These are phyloP conservation scores for Phylloporus sp. DNA, from an alignment of 1,284 basidiomycete species.

Conservation along the genomic window DNA sequence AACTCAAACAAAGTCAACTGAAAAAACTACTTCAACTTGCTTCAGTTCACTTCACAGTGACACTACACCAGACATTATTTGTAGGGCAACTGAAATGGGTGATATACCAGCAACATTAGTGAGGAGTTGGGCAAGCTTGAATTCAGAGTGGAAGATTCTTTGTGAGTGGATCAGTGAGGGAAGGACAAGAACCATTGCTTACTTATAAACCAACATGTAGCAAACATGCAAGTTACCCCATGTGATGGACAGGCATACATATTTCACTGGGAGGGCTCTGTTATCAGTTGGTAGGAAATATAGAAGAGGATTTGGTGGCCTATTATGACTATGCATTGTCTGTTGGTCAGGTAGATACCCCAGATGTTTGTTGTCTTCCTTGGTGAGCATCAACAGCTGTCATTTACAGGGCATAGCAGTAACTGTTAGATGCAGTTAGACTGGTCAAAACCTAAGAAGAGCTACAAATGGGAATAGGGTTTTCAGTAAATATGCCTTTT, in stretches of 20 bases:
- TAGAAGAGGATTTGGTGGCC: conserved; percentile 28
- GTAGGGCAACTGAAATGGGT: conserved; percentile 50
- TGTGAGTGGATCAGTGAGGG: conserved; percentile 26
- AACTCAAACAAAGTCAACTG: no score
- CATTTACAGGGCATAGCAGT: not conserved
- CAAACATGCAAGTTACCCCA: not conserved
- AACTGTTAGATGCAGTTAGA: no score
- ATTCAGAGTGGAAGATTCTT: conserved; percentile 64
- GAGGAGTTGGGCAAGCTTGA: conserved; percentile 67
- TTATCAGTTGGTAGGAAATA: conserved; percentile 4
- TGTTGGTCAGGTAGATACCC: conserved; percentile 58
- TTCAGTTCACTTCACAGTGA: no score
- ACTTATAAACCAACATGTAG: conserved; percentile 57
- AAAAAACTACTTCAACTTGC: no score
- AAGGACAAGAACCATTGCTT: conserved; percentile 15
- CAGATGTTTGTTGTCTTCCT: conserved; percentile 63
- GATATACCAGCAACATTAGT: conserved; percentile 58
- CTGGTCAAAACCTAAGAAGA: no score
- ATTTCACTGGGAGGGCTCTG: conserved; percentile 54
- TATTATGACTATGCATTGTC: conserved; percentile 5
- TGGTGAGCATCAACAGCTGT: conserved; percentile 7
- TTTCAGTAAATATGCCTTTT: conserved; percentile 38
- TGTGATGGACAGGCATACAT: conserved; percentile 49
- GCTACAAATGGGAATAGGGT: conserved; percentile 11
- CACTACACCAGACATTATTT: conserved; percentile 56